A percentile compares a stretch with the other conserved stretches of the same genome.
Conservation (phyloP, 2,329 filamentous ascomycete genomes). For the Trichoderma semiorbis region DNA sequence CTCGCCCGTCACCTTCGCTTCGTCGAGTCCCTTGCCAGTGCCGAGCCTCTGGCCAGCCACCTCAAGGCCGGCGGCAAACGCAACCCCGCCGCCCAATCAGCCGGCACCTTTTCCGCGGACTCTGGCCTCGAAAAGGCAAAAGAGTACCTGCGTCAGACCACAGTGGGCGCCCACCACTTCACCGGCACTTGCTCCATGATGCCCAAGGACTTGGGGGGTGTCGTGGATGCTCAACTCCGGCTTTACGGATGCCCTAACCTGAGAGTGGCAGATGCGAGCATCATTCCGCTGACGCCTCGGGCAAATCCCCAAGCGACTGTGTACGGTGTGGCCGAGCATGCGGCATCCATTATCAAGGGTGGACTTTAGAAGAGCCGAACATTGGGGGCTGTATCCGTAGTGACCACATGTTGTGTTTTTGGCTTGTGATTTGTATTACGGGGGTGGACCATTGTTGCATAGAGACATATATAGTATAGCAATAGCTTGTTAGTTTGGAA, state of each 20-base stretch:
- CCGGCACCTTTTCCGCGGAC: not conserved
- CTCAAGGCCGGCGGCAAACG: conserved; percentile 36
- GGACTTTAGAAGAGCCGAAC: not conserved
- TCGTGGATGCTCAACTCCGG: conserved; percentile 17
- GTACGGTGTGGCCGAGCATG: conserved; percentile 16
- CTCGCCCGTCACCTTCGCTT: conserved; percentile 44
- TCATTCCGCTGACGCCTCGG: conserved; percentile 19
- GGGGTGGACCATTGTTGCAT: not conserved
- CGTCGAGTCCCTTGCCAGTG: conserved; percentile 36
- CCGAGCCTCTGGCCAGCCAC: conserved; percentile 38
- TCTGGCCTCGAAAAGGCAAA: conserved; percentile 29
- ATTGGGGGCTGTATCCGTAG: not conserved
- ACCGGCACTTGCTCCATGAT: conserved; percentile 49
- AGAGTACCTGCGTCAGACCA: conserved; percentile 30
- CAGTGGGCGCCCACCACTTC: conserved; percentile 44
- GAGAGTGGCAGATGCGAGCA: conserved; percentile 36
- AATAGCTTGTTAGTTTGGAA: not conserved
- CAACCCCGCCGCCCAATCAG: conserved; percentile 25
- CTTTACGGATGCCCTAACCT: conserved; percentile 23
- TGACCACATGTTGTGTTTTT: not conserved
- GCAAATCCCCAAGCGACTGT: not conserved
- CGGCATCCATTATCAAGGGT: not conserved
- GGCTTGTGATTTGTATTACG: not conserved
- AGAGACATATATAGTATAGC: not conserved
- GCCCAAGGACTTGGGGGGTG: conserved; percentile 37